phyloP scores from a whole-genome alignment of 495 filamentous ascomycete species.

The Penicillium malachiteum region DNA sequence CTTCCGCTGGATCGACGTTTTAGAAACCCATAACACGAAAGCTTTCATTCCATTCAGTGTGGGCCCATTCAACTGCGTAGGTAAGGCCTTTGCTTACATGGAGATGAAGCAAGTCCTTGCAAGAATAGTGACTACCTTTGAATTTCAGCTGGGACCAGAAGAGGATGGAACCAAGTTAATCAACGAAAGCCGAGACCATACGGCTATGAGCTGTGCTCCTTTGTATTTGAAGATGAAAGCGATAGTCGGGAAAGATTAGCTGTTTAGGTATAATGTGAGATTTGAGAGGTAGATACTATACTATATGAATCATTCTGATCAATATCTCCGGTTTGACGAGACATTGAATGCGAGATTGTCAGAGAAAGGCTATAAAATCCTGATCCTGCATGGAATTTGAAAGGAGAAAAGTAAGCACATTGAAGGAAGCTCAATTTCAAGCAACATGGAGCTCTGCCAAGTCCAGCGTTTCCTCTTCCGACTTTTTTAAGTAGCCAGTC shows the following conservation, averaged over 20 bases:
- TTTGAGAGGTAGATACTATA: no score
- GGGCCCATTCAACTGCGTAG: slow-evolving; percentile 4
- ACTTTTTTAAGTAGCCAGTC: slow-evolving; percentile 13
- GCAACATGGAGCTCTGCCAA: slow-evolving; percentile 19
- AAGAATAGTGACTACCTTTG: slow-evolving; percentile 3
- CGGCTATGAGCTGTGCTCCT: not conserved
- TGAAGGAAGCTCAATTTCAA: not conserved
- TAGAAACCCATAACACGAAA: slow-evolving; percentile 3
- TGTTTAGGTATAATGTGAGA: not conserved
- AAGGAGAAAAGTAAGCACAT: no score
- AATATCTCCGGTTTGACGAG: no score
- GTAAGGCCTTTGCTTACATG: slow-evolving; percentile 5
- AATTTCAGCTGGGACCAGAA: not conserved
- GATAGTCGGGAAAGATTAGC: not conserved
- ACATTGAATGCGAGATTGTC: no score
- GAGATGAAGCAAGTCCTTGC: slow-evolving; percentile 6
- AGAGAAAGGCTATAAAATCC: no score
- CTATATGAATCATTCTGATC: no score
- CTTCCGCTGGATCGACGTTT: not conserved
- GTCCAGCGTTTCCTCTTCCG: slow-evolving; percentile 16
- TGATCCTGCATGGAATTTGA: no score
- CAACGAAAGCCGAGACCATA: slow-evolving; percentile 3
- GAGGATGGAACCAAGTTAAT: not conserved
- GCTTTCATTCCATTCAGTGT: slow-evolving; percentile 6
- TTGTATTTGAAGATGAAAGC: slow-evolving; percentile 1